These are phyloP conservation scores for Pachysandra terminalis DNA, from an alignment of 164 flowering plant genomes.

Conservation along the genomic window DNA sequence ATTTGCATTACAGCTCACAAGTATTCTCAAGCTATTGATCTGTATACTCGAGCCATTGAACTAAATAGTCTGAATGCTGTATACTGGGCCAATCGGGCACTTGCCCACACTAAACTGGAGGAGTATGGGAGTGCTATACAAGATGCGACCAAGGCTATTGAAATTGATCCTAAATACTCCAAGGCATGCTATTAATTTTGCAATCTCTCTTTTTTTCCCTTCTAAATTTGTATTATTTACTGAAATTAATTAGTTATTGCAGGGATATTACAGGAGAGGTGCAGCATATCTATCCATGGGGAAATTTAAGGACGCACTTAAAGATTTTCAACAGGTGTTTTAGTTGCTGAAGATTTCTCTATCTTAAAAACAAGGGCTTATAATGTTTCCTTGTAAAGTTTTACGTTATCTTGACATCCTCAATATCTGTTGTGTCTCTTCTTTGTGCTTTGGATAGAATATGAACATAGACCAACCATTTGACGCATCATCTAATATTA, in stretches of 20 bases:
- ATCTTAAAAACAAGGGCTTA: background rate
- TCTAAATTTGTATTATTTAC: conserved; percentile 8
- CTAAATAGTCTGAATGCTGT: conserved; percentile 71
- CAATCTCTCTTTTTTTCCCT: background rate
- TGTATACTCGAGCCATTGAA: conserved; percentile 84
- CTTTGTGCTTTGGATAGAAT: background rate
- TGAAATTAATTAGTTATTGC: conserved; percentile 20
- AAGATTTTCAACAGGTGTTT: conserved; percentile 93
- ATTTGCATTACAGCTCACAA: conserved; percentile 58
- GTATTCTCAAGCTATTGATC: conserved; percentile 73
- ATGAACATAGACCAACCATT: background rate
- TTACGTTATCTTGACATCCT: background rate
- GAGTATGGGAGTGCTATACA: conserved; percentile 95
- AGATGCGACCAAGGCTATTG: conserved; percentile 93
- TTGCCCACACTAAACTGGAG: conserved; percentile 92
- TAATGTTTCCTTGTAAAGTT: background rate
- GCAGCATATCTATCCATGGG: conserved; percentile 98
- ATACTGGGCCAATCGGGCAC: conserved; percentile 94
- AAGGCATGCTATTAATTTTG: conserved; percentile 47
- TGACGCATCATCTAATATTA: too few relatives aligned
- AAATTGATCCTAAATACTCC: conserved; percentile 83
- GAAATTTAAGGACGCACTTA: conserved; percentile 93
- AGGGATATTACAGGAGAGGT: conserved; percentile 97
- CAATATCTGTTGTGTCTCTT: background rate
- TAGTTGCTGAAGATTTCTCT: background rate